A percentile compares a stretch with the other conserved stretches of the same genome.
phyloP scores from a whole-genome alignment of 305 asterid genomes.

The Fraxinus velutina region DNA sequence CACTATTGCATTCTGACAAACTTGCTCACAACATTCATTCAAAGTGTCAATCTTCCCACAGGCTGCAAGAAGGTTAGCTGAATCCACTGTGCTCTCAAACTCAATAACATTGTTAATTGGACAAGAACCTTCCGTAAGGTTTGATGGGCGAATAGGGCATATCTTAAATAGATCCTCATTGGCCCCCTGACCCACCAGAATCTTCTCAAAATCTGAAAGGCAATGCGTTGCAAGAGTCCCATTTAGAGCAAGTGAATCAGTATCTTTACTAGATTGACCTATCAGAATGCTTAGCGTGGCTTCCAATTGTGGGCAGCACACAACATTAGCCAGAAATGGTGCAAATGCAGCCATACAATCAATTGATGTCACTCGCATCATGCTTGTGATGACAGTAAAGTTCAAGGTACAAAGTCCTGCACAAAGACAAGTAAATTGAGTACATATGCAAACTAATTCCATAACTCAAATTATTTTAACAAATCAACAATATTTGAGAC shows the following conservation, averaged over 20 bases:
- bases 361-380: conserved; percentile 70
- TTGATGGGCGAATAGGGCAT: conserved; percentile 71
- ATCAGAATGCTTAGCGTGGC: conserved; percentile 74
- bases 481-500: conserved; percentile 25
- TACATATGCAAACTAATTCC: not conserved
- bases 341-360: conserved; percentile 92
- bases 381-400: conserved; percentile 57
- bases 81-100: conserved; percentile 69
- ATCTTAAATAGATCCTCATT: conserved; percentile 59
- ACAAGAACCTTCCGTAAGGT: conserved; percentile 90
- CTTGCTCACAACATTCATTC: conserved; percentile 91
- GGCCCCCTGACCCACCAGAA: conserved; percentile 83
- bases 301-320: conserved; percentile 96
- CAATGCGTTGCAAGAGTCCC: conserved; percentile 67
- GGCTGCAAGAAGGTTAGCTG: conserved; percentile 68
- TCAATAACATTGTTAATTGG: conserved; percentile 67
- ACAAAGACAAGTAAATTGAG: conserved; percentile 10
- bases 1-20: conserved; percentile 78
- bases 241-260: conserved; percentile 64
- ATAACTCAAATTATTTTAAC: not conserved
- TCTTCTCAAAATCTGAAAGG: conserved; percentile 79
- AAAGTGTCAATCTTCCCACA: conserved; percentile 78
- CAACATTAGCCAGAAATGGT: conserved; percentile 79
- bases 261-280: conserved; percentile 78
- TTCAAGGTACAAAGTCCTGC: conserved; percentile 70